Conservation (phyloP, 352 stramenopile species). For the Phytophthora aleatoria region DNA sequence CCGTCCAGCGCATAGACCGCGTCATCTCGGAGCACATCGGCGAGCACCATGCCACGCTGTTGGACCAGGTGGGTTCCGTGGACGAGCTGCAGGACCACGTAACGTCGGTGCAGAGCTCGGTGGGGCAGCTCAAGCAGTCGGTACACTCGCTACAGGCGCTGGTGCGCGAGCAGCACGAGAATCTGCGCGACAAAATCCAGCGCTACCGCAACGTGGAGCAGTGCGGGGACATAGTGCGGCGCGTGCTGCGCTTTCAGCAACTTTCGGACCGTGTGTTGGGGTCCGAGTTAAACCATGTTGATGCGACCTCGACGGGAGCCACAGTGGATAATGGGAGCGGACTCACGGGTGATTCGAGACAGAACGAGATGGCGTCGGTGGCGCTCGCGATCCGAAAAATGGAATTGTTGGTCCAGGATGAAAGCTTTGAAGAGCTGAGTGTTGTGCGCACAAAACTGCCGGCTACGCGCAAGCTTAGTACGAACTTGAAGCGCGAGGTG, state of each 20-base stretch:
- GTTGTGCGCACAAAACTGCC: slow-evolving; percentile 65
- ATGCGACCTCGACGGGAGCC: slow-evolving; percentile 4
- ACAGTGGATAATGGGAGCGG: slow-evolving; percentile 15
- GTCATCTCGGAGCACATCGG: slow-evolving; percentile 82
- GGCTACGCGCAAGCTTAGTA: slow-evolving; percentile 47
- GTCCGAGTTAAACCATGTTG: slow-evolving; percentile 46
- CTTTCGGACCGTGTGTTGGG: slow-evolving; percentile 56
- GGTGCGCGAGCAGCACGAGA: slow-evolving; percentile 62
- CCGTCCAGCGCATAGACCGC: slow-evolving; percentile 72
- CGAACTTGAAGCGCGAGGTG: slow-evolving; percentile 60
- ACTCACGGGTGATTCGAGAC: slow-evolving; percentile 20
- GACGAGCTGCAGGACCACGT: slow-evolving; percentile 75
- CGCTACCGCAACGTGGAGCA: slow-evolving; percentile 82
- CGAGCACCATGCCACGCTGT: slow-evolving; percentile 70
- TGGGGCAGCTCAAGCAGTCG: slow-evolving; percentile 66
- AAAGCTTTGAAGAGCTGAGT: slow-evolving; percentile 68
- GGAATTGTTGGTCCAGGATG: slow-evolving; percentile 55
- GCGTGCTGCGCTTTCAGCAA: slow-evolving; percentile 79
- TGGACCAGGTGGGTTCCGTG: slow-evolving; percentile 79
- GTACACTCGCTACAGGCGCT: slow-evolving; percentile 64
- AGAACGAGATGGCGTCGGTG: slow-evolving; percentile 61
- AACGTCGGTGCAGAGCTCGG: slow-evolving; percentile 56
- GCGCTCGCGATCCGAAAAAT: slow-evolving; percentile 79
- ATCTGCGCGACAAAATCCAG: slow-evolving; percentile 64
- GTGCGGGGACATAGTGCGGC: slow-evolving; percentile 72